Base-by-base conservation (phyloP, 129 eudicot species). In the Daucus carota region DNA sequence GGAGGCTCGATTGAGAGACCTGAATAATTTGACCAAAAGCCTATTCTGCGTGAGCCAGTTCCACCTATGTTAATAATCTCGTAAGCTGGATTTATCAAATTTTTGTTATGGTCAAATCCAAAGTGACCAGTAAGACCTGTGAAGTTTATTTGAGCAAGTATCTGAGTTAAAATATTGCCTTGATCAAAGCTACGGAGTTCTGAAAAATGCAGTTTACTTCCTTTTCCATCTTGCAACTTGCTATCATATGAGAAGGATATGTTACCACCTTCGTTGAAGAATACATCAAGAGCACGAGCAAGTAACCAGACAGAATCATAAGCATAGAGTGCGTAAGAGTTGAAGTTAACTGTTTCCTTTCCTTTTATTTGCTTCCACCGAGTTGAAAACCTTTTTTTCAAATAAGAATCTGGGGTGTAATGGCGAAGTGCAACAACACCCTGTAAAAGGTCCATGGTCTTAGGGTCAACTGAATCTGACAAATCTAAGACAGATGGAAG, bases 11-110 rank as follows among this genome's bases (percentile, higher is more conserved):
- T 42, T 24, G 80, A 75, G 36, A 80, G 78, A 42, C 84, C 76
- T 7, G 80, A 76, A 38, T 76, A 59, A 40, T 70, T 81, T 33
- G 84, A 81, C 84, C 84, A 81, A 42, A 76, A 81, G 45, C 84
- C 84, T n/a, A 81, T 71, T 57, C 46, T 76, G 29, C 69, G 81
- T 12, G 36, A 57, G 6, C 84, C 81, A 15, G 81, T 76, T 18
- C 77, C 84, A 34, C 59, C 77, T 10, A 81, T 76, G 77, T 81
- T 81, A 20, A 81, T 57, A 26, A 81, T 69, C 74, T 76, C 81
- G 22, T 68, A 81, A 4, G 81, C 80, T 29, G 84, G 84, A 70
- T 71, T 72, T 3, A 81, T 76, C 40, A 81, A 72, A 54, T 76
- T 76, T 74, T 36, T 80, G 10, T 75, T 71, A 22, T 48, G 38